Conservation (phyloP, 2,329 filamentous ascomycete species). For the Fusarium protoensiforme region DNA sequence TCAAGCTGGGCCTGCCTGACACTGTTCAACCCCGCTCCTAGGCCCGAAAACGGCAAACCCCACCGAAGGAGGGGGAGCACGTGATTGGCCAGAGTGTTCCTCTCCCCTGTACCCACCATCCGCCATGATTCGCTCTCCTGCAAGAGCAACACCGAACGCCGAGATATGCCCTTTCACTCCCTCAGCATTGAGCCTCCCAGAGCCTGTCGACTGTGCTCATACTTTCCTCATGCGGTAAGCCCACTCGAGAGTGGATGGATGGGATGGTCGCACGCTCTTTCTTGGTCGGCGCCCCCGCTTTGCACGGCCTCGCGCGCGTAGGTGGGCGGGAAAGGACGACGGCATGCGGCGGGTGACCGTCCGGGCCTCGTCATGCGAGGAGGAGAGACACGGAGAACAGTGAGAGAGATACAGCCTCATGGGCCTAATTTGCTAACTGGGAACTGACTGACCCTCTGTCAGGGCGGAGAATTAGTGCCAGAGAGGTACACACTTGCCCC, state of each 20-base stretch:
- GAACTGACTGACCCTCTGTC: neutral
- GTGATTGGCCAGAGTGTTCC: constrained; percentile 16
- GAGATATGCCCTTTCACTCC: constrained; percentile 42
- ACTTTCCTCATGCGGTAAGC: constrained; percentile 40
- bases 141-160: constrained; percentile 41
- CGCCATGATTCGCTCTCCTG: constrained; percentile 13
- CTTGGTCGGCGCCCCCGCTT: constrained; percentile 27
- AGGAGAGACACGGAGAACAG: neutral
- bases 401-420: neutral
- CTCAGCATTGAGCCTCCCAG: neutral
- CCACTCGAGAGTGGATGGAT: constrained; percentile 20
- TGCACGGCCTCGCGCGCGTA: neutral
- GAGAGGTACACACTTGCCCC: constrained; percentile 1
- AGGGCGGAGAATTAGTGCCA: constrained; percentile 4
- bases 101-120: constrained; percentile 9
- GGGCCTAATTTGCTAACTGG: neutral
- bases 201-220: constrained; percentile 13
- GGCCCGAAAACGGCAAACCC: constrained; percentile 25
- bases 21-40: constrained; percentile 23
- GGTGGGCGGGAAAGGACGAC: neutral
- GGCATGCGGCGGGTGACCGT: constrained; percentile 28
- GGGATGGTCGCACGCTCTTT: constrained; percentile 27
- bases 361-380: constrained; percentile 21
- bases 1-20: neutral
- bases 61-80: neutral